Evolutionary conservation across 768 basidiomycete species (phyloP), one percentile per base, ranked within the genome.

Genomic region (Phanerochaete carnosa): DNA sequence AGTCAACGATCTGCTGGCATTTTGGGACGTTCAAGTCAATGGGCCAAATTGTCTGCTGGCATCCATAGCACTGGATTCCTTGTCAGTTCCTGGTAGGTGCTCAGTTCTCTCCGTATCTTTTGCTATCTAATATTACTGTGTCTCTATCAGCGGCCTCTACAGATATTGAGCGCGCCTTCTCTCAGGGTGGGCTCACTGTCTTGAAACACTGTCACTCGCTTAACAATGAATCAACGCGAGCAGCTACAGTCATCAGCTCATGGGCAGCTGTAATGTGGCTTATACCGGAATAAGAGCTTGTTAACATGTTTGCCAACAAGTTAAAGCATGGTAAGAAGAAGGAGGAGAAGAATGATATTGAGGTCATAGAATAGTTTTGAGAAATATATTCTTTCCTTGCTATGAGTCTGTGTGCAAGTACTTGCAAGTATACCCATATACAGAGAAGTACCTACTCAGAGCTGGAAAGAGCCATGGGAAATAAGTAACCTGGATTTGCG

Each of bases 141-240:
- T 37, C 28, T 47, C 35, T 15, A 33, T 8, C 62, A 74, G 72
- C 68, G 0, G 67, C 60, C 0, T 73, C 72, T 3, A 69, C 68
- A 19, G 68, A 72, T 57, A 69, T 70, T 37, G 70, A 75, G 55
- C 62, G 65, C 9, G 64, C 69, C 2, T 73, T 75, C 60, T 73
- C 69, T 8, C 52, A 57, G 11, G 69, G 73, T 32, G 69, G 69
- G 3, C 65, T 75, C 0, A 69, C 68, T 3, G 68, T 72, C 4
- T 73, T 69, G 8, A 70, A 69, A 33, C 63, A 69, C 45, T 58
- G 62, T 0, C 71, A 72, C 57, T 64, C 70, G 0, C 63, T 75
- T 8, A 65, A 64, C 3, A 68, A 73, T 50, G 63, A 66, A 11
- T 72, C 70, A 0, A 62, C 64, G 0, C 57, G 64, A 1, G 64